A percentile compares a stretch with the other conserved stretches of the same genome.
Evolutionary conservation across 768 basidiomycete species (phyloP).

Genomic region (Collybia sordida): DNA sequence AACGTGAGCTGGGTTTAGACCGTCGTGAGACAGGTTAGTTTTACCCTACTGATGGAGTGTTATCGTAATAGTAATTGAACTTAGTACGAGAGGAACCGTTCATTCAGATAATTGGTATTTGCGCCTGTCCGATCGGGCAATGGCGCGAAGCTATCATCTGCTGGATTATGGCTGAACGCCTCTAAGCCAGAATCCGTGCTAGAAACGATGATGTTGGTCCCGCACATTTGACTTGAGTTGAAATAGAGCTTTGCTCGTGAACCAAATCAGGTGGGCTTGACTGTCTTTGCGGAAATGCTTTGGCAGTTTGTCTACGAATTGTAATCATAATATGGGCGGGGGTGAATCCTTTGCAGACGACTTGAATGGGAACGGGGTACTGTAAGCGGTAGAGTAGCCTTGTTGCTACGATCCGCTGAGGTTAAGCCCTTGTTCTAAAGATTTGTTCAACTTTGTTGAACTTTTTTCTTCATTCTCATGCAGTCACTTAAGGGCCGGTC

Average conservation of each 20-base stretch:
- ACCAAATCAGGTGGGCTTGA: slow-evolving; percentile 61
- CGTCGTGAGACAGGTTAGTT: slow-evolving; percentile 85
- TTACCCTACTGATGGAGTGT: slow-evolving; percentile 82
- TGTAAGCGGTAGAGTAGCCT: slow-evolving; percentile 79
- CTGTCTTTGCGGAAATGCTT: slow-evolving; percentile 52
- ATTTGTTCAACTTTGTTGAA: slow-evolving; percentile 59
- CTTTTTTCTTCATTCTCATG: slow-evolving; percentile 37
- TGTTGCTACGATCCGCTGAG: slow-evolving; percentile 78
- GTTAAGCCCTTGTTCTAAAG: slow-evolving; percentile 72
- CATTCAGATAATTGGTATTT: slow-evolving; percentile 84
- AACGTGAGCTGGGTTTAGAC: slow-evolving; percentile 75
- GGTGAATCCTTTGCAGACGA: slow-evolving; percentile 79
- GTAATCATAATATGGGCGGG: slow-evolving; percentile 67
- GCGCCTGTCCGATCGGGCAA: slow-evolving; percentile 77
- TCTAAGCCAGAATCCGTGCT: slow-evolving; percentile 83
- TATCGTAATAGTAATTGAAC: slow-evolving; percentile 75
- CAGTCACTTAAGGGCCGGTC: slow-evolving; percentile 43
- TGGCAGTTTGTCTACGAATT: slow-evolving; percentile 51
- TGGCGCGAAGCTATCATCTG: slow-evolving; percentile 80
- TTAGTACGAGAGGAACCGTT: slow-evolving; percentile 84
- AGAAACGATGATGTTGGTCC: slow-evolving; percentile 72
- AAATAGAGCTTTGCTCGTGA: slow-evolving; percentile 71
- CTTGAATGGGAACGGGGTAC: slow-evolving; percentile 74
- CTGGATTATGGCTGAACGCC: slow-evolving; percentile 85
- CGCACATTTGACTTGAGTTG: slow-evolving; percentile 62